Conservation (phyloP, 164 flowering plant genomes). For the Macadamia integrifolia region DNA sequence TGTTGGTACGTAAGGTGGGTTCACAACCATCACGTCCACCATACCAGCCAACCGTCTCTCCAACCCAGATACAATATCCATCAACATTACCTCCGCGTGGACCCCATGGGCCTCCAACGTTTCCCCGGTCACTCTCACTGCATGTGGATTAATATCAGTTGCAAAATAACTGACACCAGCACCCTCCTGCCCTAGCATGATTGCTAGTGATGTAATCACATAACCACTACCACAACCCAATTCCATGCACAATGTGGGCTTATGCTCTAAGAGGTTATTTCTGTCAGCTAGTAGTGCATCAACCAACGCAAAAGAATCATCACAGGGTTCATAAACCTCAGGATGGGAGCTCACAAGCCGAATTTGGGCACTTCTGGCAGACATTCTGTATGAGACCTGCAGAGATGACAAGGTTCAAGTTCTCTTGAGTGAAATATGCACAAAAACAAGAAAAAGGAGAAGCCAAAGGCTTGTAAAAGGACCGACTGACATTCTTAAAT, state of each 20-base stretch:
- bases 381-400: conserved; percentile 28
- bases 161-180: conserved; percentile 51
- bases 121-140: conserved; percentile 50
- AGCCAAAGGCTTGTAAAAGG: too few species aligned
- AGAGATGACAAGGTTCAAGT: neutral
- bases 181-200: conserved; percentile 53
- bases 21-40: conserved; percentile 85
- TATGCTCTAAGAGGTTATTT: conserved; percentile 48
- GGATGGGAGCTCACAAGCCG: conserved; percentile 74
- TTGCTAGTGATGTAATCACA: conserved; percentile 83
- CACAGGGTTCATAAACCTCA: conserved; percentile 96
- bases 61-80: conserved; percentile 61
- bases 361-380: conserved; percentile 59
- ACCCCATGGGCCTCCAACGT: conserved; percentile 79
- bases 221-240: conserved; percentile 94
- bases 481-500: too few species aligned
- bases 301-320: conserved; percentile 91
- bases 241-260: conserved; percentile 71
- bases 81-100: conserved; percentile 61
- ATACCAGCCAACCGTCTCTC: conserved; percentile 47
- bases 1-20: conserved; percentile 96
- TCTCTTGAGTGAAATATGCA: neutral
- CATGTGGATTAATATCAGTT: conserved; percentile 81
- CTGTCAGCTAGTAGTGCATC: conserved; percentile 87
- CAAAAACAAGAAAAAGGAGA: too few species aligned